These are phyloP conservation scores for Corylus americana DNA, from an alignment of 306 rosid genomes.

Conservation along the genomic window DNA sequence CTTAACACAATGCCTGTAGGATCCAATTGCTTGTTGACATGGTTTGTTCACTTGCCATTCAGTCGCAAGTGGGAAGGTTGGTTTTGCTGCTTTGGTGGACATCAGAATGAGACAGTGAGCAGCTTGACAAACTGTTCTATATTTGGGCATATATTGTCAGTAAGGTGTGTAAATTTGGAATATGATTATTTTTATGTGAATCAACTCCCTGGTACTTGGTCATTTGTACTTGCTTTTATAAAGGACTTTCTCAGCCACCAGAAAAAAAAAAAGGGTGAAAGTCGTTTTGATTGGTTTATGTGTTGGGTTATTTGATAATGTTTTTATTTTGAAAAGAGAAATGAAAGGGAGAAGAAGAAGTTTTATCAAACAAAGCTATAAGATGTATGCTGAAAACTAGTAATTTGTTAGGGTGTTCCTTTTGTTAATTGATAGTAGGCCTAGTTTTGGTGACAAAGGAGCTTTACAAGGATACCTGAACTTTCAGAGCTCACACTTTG, in stretches of 20 bases:
- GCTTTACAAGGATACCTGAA: neutral
- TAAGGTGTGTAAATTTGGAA: neutral
- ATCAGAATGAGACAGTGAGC: neutral
- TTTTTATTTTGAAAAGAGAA: no score
- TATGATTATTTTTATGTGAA: neutral
- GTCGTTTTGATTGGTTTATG: no score
- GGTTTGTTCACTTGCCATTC: neutral
- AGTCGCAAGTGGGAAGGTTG: neutral
- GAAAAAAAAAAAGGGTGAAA: no score
- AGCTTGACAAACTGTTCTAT: neutral
- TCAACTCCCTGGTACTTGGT: neutral
- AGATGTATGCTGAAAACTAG: neutral
- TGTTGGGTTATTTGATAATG: no score
- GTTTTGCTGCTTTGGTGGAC: neutral
- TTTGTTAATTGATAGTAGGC: neutral
- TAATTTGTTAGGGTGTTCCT: neutral
- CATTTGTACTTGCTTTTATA: neutral
- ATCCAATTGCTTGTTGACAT: neutral
- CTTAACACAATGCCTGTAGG: neutral
- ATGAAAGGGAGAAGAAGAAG: no score
- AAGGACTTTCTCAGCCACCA: no score
- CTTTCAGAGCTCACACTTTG: neutral
- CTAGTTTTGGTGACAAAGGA: neutral
- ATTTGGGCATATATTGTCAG: neutral
- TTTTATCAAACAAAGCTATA: neutral